Conservation (phyloP, 805 yeast species). For the Clavispora phyllophila region DNA sequence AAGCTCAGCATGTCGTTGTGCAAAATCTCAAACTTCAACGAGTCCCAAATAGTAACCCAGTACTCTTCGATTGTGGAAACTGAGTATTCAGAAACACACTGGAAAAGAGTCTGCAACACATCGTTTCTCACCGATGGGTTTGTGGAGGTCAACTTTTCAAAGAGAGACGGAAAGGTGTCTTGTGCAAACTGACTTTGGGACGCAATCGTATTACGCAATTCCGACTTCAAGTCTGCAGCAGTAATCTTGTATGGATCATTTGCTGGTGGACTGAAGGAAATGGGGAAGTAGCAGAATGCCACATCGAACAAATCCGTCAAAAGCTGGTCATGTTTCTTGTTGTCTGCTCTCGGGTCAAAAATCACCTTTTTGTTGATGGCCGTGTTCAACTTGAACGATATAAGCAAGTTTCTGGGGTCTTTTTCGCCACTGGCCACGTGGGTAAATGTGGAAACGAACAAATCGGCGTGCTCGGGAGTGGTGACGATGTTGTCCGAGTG, state of each 20-base stretch:
- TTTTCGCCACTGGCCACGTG: constrained; percentile 82
- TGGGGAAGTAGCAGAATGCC: constrained; percentile 93
- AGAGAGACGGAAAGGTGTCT: constrained; percentile 69
- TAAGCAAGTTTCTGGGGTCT: constrained; percentile 82
- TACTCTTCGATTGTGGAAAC: constrained; percentile 44
- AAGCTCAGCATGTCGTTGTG: constrained; percentile 54
- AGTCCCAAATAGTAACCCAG: constrained; percentile 81
- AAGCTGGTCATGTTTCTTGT: constrained; percentile 34
- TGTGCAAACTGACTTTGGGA: constrained; percentile 59
- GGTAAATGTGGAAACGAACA: constrained; percentile 53
- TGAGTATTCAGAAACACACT: constrained; percentile 52
- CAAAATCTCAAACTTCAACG: constrained; percentile 81
- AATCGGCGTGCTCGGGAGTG: constrained; percentile 24
- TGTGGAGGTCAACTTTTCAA: constrained; percentile 76
- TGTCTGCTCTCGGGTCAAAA: constrained; percentile 17
- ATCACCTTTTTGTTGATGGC: constrained; percentile 38
- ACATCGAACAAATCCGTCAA: constrained; percentile 77
- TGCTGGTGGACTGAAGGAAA: constrained; percentile 87
- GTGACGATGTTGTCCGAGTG: constrained; percentile 19
- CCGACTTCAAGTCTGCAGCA: constrained; percentile 60
- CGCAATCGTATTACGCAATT: constrained; percentile 58
- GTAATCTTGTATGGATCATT: constrained; percentile 85
- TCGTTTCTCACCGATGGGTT: constrained; percentile 71
- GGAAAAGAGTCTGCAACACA: constrained; percentile 56
- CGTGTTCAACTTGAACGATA: constrained; percentile 57